Percentiles rank a stretch among this genome's conserved stretches.
phyloP scores from a whole-genome alignment of 2,329 filamentous ascomycete species.

The Tolypocladium nubicola region DNA sequence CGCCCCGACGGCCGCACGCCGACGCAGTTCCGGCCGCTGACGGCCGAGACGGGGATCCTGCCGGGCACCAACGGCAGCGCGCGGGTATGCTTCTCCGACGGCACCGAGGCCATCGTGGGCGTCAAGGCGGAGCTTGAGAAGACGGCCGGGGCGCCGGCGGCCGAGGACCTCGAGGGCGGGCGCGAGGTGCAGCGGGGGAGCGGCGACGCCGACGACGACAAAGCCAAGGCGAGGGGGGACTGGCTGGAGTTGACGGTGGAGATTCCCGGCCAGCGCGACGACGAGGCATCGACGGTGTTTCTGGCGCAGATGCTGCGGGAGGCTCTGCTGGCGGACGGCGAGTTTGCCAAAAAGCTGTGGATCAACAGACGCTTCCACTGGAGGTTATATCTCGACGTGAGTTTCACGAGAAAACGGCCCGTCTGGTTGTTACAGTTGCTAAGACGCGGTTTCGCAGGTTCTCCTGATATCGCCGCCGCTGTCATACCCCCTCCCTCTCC shows the following conservation, averaged over 20 bases:
- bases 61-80: slow-evolving; percentile 87
- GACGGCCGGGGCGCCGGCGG: slow-evolving; percentile 31
- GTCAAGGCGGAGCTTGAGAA: slow-evolving; percentile 91
- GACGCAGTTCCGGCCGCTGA: slow-evolving; percentile 81
- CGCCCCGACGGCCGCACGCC: slow-evolving; percentile 77
- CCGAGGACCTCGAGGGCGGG: slow-evolving; percentile 11
- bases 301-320: slow-evolving; percentile 81
- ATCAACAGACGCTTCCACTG: slow-evolving; percentile 94
- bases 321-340: slow-evolving; percentile 65
- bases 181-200: slow-evolving; percentile 20
- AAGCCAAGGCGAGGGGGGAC: slow-evolving; percentile 39
- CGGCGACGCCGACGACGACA: slow-evolving; percentile 28
- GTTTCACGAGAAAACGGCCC: slow-evolving; percentile 20
- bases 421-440: not conserved
- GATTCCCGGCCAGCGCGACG: slow-evolving; percentile 82
- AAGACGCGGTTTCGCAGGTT: slow-evolving; percentile 43
- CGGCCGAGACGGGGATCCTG: slow-evolving; percentile 82
- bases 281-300: slow-evolving; percentile 82
- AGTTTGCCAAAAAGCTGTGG: slow-evolving; percentile 60
- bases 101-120: slow-evolving; percentile 90
- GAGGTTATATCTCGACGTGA: slow-evolving; percentile 88
- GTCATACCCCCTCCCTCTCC: slow-evolving; percentile 84
- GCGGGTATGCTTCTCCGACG: slow-evolving; percentile 87
- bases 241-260: slow-evolving; percentile 92
- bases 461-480: slow-evolving; percentile 86